Conservation (phyloP, 1,284 basidiomycete genomes). For the Leccinum solheimii region DNA sequence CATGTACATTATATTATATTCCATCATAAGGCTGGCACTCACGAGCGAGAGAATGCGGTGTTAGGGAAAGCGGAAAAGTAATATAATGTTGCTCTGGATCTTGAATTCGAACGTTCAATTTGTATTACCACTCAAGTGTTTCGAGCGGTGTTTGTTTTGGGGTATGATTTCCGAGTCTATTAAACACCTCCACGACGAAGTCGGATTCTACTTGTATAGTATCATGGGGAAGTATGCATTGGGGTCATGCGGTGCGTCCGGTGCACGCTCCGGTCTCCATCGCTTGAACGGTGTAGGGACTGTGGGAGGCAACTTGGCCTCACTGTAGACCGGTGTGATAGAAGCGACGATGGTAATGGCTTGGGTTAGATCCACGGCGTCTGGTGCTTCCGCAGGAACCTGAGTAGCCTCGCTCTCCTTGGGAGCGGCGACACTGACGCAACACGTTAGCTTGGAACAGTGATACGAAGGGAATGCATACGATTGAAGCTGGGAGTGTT, state of each 20-base stretch:
- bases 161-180: constrained; percentile 13
- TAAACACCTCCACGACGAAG: constrained; percentile 1
- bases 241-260: constrained; percentile 75
- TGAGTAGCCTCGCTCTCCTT: constrained; percentile 44
- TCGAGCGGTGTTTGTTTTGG: background rate
- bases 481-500: constrained; percentile 69
- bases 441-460: constrained; percentile 11
- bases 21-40: too few species aligned
- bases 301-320: constrained; percentile 69
- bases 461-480: constrained; percentile 41
- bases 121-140: background rate
- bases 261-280: constrained; percentile 69
- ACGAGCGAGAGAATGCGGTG: too few species aligned
- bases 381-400: constrained; percentile 48
- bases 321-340: constrained; percentile 61
- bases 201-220: constrained; percentile 63
- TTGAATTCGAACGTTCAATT: background rate
- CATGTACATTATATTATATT: too few species aligned
- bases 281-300: constrained; percentile 63
- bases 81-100: background rate
- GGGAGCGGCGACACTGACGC: constrained; percentile 57
- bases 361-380: constrained; percentile 60
- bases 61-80: too few species aligned
- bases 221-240: constrained; percentile 84
- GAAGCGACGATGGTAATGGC: constrained; percentile 68